phyloP scores from a whole-genome alignment of 177 flowering plant genomes.

The Tripterygium wilfordii region DNA sequence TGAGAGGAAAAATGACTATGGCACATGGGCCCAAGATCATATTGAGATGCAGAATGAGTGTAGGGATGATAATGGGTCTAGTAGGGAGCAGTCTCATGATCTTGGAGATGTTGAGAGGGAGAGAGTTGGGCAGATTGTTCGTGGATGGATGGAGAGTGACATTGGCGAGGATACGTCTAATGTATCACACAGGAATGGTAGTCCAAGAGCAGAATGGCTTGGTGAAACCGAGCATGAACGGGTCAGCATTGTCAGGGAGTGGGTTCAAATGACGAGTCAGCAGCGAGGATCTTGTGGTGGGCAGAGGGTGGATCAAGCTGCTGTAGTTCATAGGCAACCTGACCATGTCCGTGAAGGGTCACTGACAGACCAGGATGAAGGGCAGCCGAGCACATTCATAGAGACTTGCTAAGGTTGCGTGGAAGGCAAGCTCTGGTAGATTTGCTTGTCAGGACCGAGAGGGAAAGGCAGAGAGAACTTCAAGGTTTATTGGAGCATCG shows the following conservation, averaged over 20 bases:
- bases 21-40: slow-evolving; percentile 66
- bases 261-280: slow-evolving; percentile 52
- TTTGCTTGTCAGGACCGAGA: slow-evolving; percentile 60
- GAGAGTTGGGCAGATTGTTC: slow-evolving; percentile 45
- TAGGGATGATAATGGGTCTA: slow-evolving; percentile 46
- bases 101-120: slow-evolving; percentile 82
- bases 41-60: slow-evolving; percentile 40
- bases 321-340: slow-evolving; percentile 18
- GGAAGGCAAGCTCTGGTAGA: slow-evolving; percentile 73
- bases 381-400: slow-evolving; percentile 58
- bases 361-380: slow-evolving; percentile 42
- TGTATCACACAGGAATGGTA: slow-evolving; percentile 23
- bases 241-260: slow-evolving; percentile 43
- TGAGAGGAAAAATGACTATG: slow-evolving; percentile 82
- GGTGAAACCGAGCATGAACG: slow-evolving; percentile 48
- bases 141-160: slow-evolving; percentile 53
- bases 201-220: slow-evolving; percentile 40
- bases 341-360: slow-evolving; percentile 33
- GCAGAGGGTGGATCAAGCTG: slow-evolving; percentile 28
- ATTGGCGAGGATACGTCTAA: slow-evolving; percentile 33
- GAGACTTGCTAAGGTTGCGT: slow-evolving; percentile 59
- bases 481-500: slow-evolving; percentile 61
- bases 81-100: slow-evolving; percentile 92
- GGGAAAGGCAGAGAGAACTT: slow-evolving; percentile 72
- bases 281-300: slow-evolving; percentile 33